A percentile compares a stretch with the other conserved stretches of the same genome.
These are phyloP conservation scores for Ophiostoma populinum DNA, from an alignment of 2,329 filamentous ascomycete genomes.

Conservation along the genomic window DNA sequence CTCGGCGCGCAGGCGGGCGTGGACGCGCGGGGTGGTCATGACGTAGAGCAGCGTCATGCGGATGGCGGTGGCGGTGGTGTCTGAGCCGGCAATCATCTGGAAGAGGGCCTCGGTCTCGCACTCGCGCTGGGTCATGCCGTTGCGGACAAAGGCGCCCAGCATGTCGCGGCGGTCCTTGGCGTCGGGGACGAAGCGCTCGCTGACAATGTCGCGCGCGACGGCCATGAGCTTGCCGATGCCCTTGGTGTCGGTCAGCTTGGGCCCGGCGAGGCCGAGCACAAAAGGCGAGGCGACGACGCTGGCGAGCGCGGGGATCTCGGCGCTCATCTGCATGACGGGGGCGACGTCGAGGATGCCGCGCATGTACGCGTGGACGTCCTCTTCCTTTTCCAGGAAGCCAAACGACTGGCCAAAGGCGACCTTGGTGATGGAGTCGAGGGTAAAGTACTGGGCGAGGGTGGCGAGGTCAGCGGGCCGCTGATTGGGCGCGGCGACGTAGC, in stretches of 20 bases:
- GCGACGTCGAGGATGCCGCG: conserved; percentile 21
- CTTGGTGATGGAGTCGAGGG: conserved; percentile 31
- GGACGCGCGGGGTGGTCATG: conserved; percentile 13
- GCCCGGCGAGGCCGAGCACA: conserved; percentile 21
- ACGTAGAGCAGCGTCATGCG: conserved; percentile 15
- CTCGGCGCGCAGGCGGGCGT: conserved; percentile 15
- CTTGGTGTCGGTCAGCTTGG: conserved; percentile 13
- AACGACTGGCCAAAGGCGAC: conserved; percentile 29
- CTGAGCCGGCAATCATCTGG: conserved; percentile 19
- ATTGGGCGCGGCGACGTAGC: conserved; percentile 8
- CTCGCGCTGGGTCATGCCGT: conserved; percentile 21
- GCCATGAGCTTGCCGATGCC: conserved; percentile 16
- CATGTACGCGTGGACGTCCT: conserved; percentile 27
- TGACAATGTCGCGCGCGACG: conserved; percentile 13
- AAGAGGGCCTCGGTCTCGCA: conserved; percentile 27
- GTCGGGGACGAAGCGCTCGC: conserved; percentile 6
- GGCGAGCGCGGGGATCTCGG: conserved; percentile 21
- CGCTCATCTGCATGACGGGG: conserved; percentile 22
- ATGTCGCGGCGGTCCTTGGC: conserved; percentile 8
- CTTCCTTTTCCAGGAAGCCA: conserved; percentile 24
- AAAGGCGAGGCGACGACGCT: conserved; percentile 10
- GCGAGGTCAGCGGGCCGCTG: conserved; percentile 24
- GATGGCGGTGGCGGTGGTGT: conserved; percentile 17
- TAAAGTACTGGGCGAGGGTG: conserved; percentile 27
- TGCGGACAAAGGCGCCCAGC: conserved; percentile 21